Base-by-base conservation (phyloP, 805 yeast genomes). In the Ogataea neopini region DNA sequence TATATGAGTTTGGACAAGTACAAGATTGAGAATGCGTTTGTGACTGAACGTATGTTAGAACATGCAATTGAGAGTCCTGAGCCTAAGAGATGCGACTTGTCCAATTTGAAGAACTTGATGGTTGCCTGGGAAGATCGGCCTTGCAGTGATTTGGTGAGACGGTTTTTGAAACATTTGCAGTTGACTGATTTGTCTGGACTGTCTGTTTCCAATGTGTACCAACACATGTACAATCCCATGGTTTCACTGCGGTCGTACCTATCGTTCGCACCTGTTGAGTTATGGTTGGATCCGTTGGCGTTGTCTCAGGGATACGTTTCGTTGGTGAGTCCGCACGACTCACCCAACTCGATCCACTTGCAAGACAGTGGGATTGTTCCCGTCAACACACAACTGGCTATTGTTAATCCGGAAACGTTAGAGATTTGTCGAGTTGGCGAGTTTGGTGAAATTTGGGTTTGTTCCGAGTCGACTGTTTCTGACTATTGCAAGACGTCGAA, bases 311-410 rank as follows among this genome's bases (percentile, higher is more conserved):
- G 99, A 2, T 80, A 84, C 45, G 77, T 94, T 2, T 81, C 86
- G 17, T 76, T 87, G 20, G 91, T 89, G 5, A 85, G 87, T 56
- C 92, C 89, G 9, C 78, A 78, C 3, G 86, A 81, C 52, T 75
- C 75, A 20, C 83, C 87, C 3, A 75, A 77, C 54, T 88, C 90
- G 0, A 69, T 94, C 43, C 84, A 83, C 47, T 69, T 94, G 7
- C 96, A 90, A 61, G 99, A 94, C 60, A 88, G 96, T 0, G 99
- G 99, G 10, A 86, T 92, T 75, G 97, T 91, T 0, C 95, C 97
- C 0, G 91, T 90, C 7, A 88, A 96, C 62, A 88, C 98, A 0
- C 96, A 91, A 60, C 80, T 94, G 28, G 94, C 96, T 1, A 86
- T 94, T 50, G 97, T 94, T 3, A 94, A 94, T 55, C 99, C 99